phyloP scores from a whole-genome alignment of 2,329 filamentous ascomycete genomes.

The Phoma sp. region DNA sequence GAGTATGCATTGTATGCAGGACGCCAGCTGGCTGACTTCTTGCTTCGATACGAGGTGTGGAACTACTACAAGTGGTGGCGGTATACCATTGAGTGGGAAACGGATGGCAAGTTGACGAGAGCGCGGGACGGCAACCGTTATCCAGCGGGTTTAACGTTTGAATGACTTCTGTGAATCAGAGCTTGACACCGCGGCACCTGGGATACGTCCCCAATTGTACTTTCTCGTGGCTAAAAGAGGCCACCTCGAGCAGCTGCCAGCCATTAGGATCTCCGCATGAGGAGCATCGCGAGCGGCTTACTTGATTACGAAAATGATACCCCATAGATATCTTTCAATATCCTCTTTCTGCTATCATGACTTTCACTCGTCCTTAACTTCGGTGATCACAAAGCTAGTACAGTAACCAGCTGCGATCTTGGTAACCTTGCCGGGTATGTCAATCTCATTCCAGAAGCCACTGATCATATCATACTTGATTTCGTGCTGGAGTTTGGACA shows the following conservation, averaged over 20 bases:
- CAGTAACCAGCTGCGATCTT: slow-evolving; percentile 37
- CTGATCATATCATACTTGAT: slow-evolving; percentile 37
- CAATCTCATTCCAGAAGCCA: slow-evolving; percentile 38
- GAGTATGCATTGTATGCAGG: slow-evolving; percentile 17
- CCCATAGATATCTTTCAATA: background rate
- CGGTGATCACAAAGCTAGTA: slow-evolving; percentile 36
- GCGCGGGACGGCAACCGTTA: slow-evolving; percentile 13
- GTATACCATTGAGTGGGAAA: slow-evolving; percentile 18
- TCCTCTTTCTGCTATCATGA: background rate
- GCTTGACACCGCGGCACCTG: background rate
- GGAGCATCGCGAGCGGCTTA: background rate
- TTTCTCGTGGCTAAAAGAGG: background rate
- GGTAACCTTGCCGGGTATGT: slow-evolving; percentile 27
- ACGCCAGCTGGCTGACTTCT: slow-evolving; percentile 8
- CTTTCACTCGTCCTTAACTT: background rate
- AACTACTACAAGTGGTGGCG: slow-evolving; percentile 15
- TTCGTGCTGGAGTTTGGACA: slow-evolving; percentile 12
- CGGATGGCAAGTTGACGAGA: slow-evolving; percentile 16
- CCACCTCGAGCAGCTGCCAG: background rate
- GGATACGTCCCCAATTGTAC: too few relatives aligned
- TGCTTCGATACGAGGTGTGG: slow-evolving; percentile 19
- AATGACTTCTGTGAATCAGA: background rate
- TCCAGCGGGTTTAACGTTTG: slow-evolving; percentile 6
- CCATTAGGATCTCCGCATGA: background rate
- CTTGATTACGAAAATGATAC: background rate